Evolutionary conservation across 75 land plant species (phyloP).

Genomic region (Adiantum capillusveneris): DNA sequence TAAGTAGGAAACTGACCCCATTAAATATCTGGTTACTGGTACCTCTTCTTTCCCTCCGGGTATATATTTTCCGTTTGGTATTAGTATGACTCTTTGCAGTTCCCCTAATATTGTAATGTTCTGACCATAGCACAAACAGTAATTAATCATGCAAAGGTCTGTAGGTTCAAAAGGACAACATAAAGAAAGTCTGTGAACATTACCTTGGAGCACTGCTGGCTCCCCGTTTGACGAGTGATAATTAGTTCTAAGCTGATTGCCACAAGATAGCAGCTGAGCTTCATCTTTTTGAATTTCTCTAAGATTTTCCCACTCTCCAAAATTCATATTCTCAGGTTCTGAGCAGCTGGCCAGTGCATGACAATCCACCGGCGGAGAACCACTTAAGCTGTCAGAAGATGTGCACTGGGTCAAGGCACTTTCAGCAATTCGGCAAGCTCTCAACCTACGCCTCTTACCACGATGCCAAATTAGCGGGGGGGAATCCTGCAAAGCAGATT

Average conservation of each 20-base stretch:
- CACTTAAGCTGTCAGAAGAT: neutral
- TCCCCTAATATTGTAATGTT: too few relatives aligned
- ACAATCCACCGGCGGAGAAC: neutral
- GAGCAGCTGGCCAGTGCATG: neutral
- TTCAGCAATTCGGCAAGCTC: constrained; percentile 14
- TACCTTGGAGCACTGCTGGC: too few relatives aligned
- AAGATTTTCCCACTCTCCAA: neutral
- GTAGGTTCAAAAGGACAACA: too few relatives aligned
- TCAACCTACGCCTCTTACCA: constrained; percentile 9
- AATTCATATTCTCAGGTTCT: neutral
- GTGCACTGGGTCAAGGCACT: neutral
- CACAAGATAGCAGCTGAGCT: too few relatives aligned
- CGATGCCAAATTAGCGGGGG: constrained; percentile 11
- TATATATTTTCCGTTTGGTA: too few relatives aligned
- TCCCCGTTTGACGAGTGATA: too few relatives aligned
- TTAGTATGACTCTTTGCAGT: too few relatives aligned
- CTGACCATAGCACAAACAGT: too few relatives aligned
- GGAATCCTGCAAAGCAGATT: neutral
- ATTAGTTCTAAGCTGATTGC: too few relatives aligned
- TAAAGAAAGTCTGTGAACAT: too few relatives aligned
- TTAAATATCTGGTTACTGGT: constrained; percentile 1
- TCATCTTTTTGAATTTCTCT: neutral
- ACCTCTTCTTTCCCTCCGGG: neutral
- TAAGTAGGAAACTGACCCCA: constrained; percentile 8
- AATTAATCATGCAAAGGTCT: too few relatives aligned